Conservation (phyloP, 805 yeast species). For the Sugiyamaella smithiae region DNA sequence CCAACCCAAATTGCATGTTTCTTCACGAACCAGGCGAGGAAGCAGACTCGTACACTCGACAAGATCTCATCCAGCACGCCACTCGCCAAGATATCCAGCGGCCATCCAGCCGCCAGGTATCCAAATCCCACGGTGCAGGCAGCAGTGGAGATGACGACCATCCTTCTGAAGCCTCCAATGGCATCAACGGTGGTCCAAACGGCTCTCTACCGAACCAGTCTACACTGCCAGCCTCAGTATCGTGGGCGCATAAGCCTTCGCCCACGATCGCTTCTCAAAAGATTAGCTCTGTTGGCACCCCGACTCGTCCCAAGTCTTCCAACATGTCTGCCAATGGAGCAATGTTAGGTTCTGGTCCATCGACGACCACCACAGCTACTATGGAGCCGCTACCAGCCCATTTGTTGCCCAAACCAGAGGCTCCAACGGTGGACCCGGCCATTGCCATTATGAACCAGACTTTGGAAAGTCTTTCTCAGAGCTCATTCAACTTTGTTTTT, state of each 20-base stretch:
- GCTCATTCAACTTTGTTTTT: slow-evolving; percentile 28
- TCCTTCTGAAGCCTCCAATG: background rate
- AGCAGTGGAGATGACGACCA: slow-evolving; percentile 1
- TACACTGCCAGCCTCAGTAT: slow-evolving; percentile 67
- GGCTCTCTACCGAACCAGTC: slow-evolving; percentile 31
- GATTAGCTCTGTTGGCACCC: slow-evolving; percentile 13
- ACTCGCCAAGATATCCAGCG: slow-evolving; percentile 26
- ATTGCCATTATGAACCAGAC: slow-evolving; percentile 18
- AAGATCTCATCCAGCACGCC: slow-evolving; percentile 61
- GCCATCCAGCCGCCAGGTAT: slow-evolving; percentile 11
- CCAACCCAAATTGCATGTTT: slow-evolving; percentile 98
- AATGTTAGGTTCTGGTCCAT: slow-evolving; percentile 19
- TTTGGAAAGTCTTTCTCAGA: slow-evolving; percentile 23
- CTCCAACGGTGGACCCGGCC: slow-evolving; percentile 18
- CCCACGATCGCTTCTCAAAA: slow-evolving; percentile 31
- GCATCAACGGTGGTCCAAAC: background rate
- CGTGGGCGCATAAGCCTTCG: slow-evolving; percentile 51
- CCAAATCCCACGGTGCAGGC: background rate
- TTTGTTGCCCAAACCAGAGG: slow-evolving; percentile 14
- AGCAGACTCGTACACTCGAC: slow-evolving; percentile 92
- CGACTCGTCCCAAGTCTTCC: slow-evolving; percentile 27
- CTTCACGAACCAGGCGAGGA: slow-evolving; percentile 99
- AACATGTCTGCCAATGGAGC: slow-evolving; percentile 33
- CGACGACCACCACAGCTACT: slow-evolving; percentile 29
- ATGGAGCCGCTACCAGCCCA: slow-evolving; percentile 30